Conservation (phyloP, 2,329 filamentous ascomycete species). For the Dryadomyces sulphureus region DNA sequence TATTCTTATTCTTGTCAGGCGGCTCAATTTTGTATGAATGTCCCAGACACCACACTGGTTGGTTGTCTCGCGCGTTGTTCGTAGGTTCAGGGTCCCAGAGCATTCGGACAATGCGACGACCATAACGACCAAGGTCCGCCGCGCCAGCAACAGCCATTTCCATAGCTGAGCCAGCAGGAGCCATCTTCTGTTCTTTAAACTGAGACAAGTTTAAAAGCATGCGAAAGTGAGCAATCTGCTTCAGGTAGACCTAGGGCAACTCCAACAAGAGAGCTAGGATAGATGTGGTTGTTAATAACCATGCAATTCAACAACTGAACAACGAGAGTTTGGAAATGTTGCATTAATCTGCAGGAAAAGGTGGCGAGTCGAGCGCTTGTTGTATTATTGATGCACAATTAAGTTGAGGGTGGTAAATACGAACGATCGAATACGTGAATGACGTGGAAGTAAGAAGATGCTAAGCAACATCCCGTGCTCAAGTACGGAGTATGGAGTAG, state of each 20-base stretch:
- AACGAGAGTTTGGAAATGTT: no score
- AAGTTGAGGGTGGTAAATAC: background rate
- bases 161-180: slow-evolving; percentile 11
- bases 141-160: slow-evolving; percentile 29
- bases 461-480: no score
- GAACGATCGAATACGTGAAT: background rate
- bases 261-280: background rate
- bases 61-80: slow-evolving; percentile 54
- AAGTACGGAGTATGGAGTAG: background rate
- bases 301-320: background rate
- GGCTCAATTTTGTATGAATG: slow-evolving; percentile 31
- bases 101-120: slow-evolving; percentile 74
- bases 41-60: slow-evolving; percentile 73
- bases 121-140: slow-evolving; percentile 59
- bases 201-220: background rate
- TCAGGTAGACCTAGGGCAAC: background rate
- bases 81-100: slow-evolving; percentile 83
- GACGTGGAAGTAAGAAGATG: background rate
- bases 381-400: no score
- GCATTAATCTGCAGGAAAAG: no score
- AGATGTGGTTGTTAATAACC: background rate
- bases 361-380: no score
- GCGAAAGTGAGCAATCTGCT: background rate
- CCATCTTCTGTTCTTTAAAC: background rate
- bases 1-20: slow-evolving; percentile 7